phyloP scores from a whole-genome alignment of 208 protist genomes.

The Polymyxa betae region DNA sequence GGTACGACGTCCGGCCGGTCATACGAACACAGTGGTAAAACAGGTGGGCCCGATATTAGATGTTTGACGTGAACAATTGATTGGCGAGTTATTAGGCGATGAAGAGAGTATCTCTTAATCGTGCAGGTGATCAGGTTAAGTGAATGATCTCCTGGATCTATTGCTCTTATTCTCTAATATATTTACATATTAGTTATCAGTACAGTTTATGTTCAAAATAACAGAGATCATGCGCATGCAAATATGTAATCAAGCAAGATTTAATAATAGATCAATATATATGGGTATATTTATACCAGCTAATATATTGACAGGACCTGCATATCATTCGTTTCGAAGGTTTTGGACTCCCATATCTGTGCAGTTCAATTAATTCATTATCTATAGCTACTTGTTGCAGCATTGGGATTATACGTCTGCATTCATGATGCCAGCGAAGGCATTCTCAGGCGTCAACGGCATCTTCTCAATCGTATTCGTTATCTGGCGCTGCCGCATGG shows the following conservation, averaged over 20 bases:
- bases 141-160: too few relatives aligned
- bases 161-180: too few relatives aligned
- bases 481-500: too few relatives aligned
- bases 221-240: not conserved
- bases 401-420: not conserved
- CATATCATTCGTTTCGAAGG: too few relatives aligned
- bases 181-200: not conserved
- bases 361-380: too few relatives aligned
- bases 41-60: conserved; percentile 10
- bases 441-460: not conserved
- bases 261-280: not conserved
- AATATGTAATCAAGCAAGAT: not conserved
- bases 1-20: not conserved
- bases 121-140: too few relatives aligned
- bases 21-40: not conserved
- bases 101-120: too few relatives aligned
- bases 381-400: not conserved
- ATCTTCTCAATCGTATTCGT: not conserved
- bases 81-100: too few relatives aligned
- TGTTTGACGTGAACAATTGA: too few relatives aligned
- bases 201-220: not conserved
- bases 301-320: not conserved
- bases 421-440: not conserved
- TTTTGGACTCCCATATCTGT: too few relatives aligned
- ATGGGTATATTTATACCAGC: not conserved